Base-by-base conservation (phyloP, 2,329 filamentous ascomycete species). In the Gremmenia infestans region DNA sequence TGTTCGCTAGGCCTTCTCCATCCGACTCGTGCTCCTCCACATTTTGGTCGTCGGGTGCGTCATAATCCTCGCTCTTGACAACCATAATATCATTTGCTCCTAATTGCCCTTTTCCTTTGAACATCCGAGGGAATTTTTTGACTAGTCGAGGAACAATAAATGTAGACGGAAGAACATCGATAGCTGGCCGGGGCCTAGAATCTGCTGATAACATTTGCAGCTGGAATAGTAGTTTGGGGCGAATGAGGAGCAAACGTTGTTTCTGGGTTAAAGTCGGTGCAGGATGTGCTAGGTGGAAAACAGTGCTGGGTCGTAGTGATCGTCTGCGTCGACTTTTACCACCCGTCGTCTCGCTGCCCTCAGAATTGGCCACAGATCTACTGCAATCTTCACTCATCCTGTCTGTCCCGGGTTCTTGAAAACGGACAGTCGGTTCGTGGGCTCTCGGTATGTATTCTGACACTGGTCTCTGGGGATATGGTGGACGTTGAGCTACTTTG, bases 121-220 rank as follows among this genome's bases (percentile, higher is more conserved):
- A 86, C 49, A 88, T 77, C 6, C 81, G 79, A 0, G 86, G 83
- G 59, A 86, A 86, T 6, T 78, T 78, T 65, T 82, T 81, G 2
- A 79, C 75, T 23, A 88, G 72, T 17, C 78, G 77, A 5, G 84
- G 80, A 22, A 84, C 78, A 55, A 82, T 79, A 42, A 87, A 74
- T n/a, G 81, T 81, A 2, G 85, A 83, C 0, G 88, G 87, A 43
- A 91, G 79, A n/a, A 90, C 81, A 63, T 93, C 88, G 60, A 89
- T 83, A 4, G 82, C 80, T 0, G 88, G 88, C 51, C 78, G 78
- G 0, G 87, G 86, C 23, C 88, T 81, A 15, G 76, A 76, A 58
- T 82, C 78, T 42, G 77, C 72, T 2, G 79, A 76, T n/a, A 90
- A 70, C 55, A 82, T 78, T 66, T 91, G 88, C 15, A 92, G 74